Evolutionary conservation across 108 stramenopile species (phyloP), one percentile per base, ranked within the genome.

Genomic region (Licmophora abbreviata): DNA sequence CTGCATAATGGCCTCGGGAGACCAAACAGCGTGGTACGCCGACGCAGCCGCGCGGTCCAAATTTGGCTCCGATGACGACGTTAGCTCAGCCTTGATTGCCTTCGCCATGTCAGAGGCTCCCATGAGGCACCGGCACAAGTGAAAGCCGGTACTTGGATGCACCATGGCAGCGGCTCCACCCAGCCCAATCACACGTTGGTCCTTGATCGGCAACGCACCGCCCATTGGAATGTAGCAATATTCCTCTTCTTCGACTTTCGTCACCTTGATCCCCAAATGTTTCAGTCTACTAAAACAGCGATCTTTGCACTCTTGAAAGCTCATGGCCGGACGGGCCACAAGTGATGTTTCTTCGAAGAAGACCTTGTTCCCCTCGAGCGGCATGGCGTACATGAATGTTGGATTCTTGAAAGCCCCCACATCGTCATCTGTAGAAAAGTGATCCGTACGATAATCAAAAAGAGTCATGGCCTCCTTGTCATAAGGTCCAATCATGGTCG

Each of bases 331-430:
- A 40, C 88, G 70, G 22, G 93, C 96, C 36, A 97, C 96, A 23
- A 97, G 69, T 6, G 85, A 88, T 20, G 96, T 94, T 60, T 97
- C 91, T 64, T 95, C 94, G 46, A 85, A 93, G 57, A 95, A 95
- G 23, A 95, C 49, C 10, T 66, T 58, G 44, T 85, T 81, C n/a
- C 40, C 77, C 20, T 73, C 68, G 22, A 97, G 58, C 28, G 96
- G 96, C 96, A 97, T 97, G 42, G 76, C 96, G 56, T 97, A 97
- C 86, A 95, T 90, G 64, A 97, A 97, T 11, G 94, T 93, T 1
- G 93, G 93, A n/a, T 64, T 81, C 6, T 61, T 63, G 41, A 49
- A 71, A 18, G 81, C 81, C 21, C 49, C 52, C 46, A 58, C 35
- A 30, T 52, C 28, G 24, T 68, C 74, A 15, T 65, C 66, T 4